Conservation (phyloP, 148 eudicot genomes). For the Nyssa sinensis region DNA sequence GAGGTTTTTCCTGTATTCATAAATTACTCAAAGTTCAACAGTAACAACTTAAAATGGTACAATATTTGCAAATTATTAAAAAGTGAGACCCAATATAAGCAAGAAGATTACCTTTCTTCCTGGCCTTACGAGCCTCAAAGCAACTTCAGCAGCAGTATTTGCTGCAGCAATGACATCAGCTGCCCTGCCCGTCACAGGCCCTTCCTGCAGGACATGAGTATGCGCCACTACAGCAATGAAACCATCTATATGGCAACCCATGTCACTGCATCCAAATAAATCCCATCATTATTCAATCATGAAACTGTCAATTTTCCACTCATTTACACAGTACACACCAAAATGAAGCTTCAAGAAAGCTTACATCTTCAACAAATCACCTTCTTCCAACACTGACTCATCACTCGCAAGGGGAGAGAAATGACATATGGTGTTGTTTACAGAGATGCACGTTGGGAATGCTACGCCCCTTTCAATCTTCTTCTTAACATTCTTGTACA, state of each 20-base stretch:
- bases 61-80: not conserved
- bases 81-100: not conserved
- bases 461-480: slow-evolving; percentile 96
- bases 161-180: slow-evolving; percentile 94
- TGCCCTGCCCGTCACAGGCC: slow-evolving; percentile 74
- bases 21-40: not conserved
- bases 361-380: slow-evolving; percentile 83
- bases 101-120: slow-evolving; percentile 67
- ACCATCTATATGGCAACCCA: slow-evolving; percentile 95
- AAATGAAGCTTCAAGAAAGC: slow-evolving; percentile 16
- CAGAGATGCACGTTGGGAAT: slow-evolving; percentile 87
- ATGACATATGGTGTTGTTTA: slow-evolving; percentile 79
- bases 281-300: not conserved
- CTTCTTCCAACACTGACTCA: slow-evolving; percentile 74
- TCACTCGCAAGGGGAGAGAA: slow-evolving; percentile 84
- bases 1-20: not conserved
- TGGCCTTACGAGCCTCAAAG: slow-evolving; percentile 86
- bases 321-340: not conserved
- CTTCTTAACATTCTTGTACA: slow-evolving; percentile 86
- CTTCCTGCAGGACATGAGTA: slow-evolving; percentile 76
- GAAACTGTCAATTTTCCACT: not conserved
- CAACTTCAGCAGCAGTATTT: slow-evolving; percentile 93
- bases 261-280: slow-evolving; percentile 53
- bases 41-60: not conserved
- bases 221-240: slow-evolving; percentile 88